Evolutionary conservation across 495 filamentous ascomycete genomes (phyloP).

Genomic region (Penicillium bovifimosum): DNA sequence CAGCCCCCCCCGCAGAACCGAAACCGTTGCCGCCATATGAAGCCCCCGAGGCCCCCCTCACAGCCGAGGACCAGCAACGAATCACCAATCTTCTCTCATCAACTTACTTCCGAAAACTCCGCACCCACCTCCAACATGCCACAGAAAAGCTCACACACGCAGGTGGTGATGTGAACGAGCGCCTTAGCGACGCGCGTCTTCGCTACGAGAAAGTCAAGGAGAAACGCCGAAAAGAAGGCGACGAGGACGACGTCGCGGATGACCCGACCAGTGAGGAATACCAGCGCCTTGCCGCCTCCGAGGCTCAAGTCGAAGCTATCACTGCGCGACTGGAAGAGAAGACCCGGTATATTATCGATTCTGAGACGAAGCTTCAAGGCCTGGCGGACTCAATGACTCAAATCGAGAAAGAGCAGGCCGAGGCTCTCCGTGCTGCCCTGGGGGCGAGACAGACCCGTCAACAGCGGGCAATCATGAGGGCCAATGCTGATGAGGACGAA

Average conservation of each 20-base stretch:
- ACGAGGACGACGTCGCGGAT: constrained; percentile 7
- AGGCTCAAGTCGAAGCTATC: constrained; percentile 25
- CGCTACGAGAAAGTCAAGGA: constrained; percentile 30
- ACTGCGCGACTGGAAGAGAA: constrained; percentile 36
- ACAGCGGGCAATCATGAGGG: constrained; percentile 16
- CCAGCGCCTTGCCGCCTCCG: constrained; percentile 24
- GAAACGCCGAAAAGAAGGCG: constrained; percentile 5
- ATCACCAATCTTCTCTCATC: constrained; percentile 31
- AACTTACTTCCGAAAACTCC: constrained; percentile 26
- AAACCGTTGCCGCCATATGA: constrained; percentile 54
- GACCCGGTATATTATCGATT: constrained; percentile 39
- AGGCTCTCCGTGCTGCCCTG: constrained; percentile 4
- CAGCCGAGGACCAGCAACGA: constrained; percentile 24
- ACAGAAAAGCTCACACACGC: constrained; percentile 35
- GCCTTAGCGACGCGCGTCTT: constrained; percentile 28
- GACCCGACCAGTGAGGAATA: constrained; percentile 15
- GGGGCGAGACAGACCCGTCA: constrained; percentile 14
- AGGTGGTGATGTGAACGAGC: constrained; percentile 45
- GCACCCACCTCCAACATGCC: constrained; percentile 34
- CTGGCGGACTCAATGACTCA: constrained; percentile 29
- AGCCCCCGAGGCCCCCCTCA: constrained; percentile 47
- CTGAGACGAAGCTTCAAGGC: constrained; percentile 26
- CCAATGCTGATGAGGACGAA: constrained; percentile 13
- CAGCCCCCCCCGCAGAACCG: background rate
- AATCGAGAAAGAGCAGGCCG: constrained; percentile 27